These are phyloP conservation scores for Lasiodiplodia sp. DNA, from an alignment of 2,329 filamentous ascomycete species.

Conservation along the genomic window DNA sequence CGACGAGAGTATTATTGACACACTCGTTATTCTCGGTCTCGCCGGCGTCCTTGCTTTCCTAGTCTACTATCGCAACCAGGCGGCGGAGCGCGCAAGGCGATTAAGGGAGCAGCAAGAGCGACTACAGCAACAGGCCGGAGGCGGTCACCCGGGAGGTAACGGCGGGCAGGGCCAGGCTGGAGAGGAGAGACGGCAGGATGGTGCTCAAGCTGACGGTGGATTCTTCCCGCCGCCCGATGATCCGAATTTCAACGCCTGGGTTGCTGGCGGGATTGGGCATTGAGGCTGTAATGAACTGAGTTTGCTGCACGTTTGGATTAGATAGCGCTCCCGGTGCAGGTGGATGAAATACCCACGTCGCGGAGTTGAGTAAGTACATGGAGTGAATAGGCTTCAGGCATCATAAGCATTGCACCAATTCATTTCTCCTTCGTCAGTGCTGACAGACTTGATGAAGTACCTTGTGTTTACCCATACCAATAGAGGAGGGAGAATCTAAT, in stretches of 20 bases:
- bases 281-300: constrained; percentile 35
- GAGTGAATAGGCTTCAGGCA: not conserved
- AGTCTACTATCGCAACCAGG: constrained; percentile 80
- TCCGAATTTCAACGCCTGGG: constrained; percentile 73
- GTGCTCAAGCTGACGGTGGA: constrained; percentile 56
- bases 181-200: constrained; percentile 46
- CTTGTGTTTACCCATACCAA: not conserved
- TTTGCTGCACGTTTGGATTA: not conserved
- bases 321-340: not conserved
- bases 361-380: not conserved
- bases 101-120: constrained; percentile 41
- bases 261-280: constrained; percentile 71
- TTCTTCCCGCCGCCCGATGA: constrained; percentile 72
- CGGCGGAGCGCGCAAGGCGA: constrained; percentile 49
- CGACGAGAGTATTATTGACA: constrained; percentile 84
- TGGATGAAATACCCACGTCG: not conserved
- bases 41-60: constrained; percentile 77
- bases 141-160: not conserved
- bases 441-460: not conserved
- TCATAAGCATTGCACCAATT: not conserved
- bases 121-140: constrained; percentile 33
- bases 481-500: not conserved
- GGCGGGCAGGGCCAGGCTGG: constrained; percentile 32
- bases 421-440: not conserved
- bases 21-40: constrained; percentile 80